Percentiles rank a stretch among this genome's conserved stretches.
Conservation (phyloP, 257 asterid species). For the Solanum tacnaense region DNA sequence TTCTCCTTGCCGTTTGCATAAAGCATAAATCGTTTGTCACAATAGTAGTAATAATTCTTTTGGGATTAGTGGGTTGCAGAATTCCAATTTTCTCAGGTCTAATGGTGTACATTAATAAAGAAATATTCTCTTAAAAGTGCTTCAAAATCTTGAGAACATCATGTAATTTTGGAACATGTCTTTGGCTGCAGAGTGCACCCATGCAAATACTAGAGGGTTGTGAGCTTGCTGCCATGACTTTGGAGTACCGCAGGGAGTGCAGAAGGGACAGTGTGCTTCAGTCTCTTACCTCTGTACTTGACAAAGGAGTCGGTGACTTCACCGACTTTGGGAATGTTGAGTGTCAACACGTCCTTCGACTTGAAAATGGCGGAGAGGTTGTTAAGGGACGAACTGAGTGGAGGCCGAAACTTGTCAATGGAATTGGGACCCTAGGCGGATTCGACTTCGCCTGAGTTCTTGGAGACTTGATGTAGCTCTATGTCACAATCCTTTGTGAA, state of each 20-base stretch:
- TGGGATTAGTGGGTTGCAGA: neutral
- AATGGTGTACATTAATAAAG: neutral
- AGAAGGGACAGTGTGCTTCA: slow-evolving; percentile 90
- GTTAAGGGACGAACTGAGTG: slow-evolving; percentile 83
- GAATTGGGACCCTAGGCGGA: slow-evolving; percentile 28
- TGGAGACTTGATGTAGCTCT: slow-evolving; percentile 11
- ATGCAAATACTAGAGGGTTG: slow-evolving; percentile 63
- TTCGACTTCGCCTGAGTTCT: slow-evolving; percentile 25
- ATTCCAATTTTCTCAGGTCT: neutral
- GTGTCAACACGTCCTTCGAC: slow-evolving; percentile 88
- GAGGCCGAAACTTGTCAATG: slow-evolving; percentile 61
- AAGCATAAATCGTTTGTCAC: neutral
- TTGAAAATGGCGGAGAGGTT: slow-evolving; percentile 79
- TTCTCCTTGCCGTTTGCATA: neutral
- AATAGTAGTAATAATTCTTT: neutral
- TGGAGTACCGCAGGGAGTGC: slow-evolving; percentile 95
- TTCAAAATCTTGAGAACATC: neutral
- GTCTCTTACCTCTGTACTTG: slow-evolving; percentile 69
- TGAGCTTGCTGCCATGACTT: slow-evolving; percentile 71
- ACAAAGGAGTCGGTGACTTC: slow-evolving; percentile 25
- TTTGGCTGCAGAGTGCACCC: slow-evolving; percentile 70
- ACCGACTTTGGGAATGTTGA: slow-evolving; percentile 37
- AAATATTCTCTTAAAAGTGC: neutral
- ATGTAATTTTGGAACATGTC: neutral
- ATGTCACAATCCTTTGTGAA: slow-evolving; percentile 8